Conservation (phyloP, 805 yeast genomes). For the Nakazawaea anatomiae region DNA sequence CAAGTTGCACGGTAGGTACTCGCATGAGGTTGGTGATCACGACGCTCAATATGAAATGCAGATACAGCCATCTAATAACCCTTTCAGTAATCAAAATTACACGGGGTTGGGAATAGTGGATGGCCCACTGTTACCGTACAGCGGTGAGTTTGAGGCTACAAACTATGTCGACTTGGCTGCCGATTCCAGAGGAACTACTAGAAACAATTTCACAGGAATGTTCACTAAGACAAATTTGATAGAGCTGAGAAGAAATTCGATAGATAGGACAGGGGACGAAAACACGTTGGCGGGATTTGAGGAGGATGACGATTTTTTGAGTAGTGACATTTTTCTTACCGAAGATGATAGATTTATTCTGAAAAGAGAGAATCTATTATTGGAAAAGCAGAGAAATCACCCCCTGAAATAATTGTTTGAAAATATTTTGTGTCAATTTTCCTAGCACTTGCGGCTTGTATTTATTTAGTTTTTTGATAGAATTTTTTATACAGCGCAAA, state of each 20-base stretch:
- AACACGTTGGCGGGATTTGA: background rate
- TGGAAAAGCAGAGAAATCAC: background rate
- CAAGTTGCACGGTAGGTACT: background rate
- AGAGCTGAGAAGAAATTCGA: background rate
- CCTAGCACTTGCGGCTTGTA: background rate
- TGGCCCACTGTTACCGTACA: background rate
- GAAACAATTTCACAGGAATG: too few species aligned
- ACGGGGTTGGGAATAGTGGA: background rate
- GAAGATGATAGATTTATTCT: conserved; percentile 13
- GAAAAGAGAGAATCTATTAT: conserved; percentile 5
- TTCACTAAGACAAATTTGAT: background rate
- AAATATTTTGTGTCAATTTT: background rate
- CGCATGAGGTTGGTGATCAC: background rate
- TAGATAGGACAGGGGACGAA: background rate
- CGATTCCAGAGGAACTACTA: background rate
- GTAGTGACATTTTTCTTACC: conserved; percentile 13
- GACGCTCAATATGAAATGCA: background rate
- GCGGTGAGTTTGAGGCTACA: background rate
- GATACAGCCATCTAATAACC: background rate
- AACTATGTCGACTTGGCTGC: background rate
- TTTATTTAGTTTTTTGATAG: background rate
- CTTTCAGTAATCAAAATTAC: background rate
- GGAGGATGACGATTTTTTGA: conserved; percentile 3
- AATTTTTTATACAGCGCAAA: too few species aligned
- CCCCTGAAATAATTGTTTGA: background rate